Conservation (phyloP, 129 eudicot species). For the Pittosporum tobira region DNA sequence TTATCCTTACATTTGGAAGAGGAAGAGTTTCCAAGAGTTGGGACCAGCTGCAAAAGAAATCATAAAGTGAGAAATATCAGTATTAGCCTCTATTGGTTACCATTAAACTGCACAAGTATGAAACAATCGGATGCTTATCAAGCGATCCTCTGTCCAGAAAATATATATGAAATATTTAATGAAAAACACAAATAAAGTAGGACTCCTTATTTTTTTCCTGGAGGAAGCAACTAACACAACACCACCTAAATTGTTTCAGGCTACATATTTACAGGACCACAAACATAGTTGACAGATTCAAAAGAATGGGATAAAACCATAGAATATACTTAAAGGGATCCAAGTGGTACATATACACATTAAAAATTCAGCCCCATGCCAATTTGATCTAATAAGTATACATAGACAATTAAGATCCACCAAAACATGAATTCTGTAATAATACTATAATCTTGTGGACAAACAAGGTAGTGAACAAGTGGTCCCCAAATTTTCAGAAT, state of each 20-base stretch:
- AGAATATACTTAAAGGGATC: too few relatives aligned
- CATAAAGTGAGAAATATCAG: background rate
- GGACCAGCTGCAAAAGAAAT: conserved; percentile 30
- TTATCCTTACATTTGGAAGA: conserved; percentile 80
- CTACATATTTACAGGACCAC: background rate
- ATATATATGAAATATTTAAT: too few relatives aligned
- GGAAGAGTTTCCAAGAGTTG: conserved; percentile 88
- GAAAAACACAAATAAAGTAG: background rate
- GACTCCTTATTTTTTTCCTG: background rate
- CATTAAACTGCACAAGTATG: background rate
- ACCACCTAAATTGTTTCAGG: background rate
- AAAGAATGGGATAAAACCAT: too few relatives aligned
- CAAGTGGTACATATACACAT: too few relatives aligned
- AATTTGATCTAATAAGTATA: background rate
- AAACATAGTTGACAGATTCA: background rate
- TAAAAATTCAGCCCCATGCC: too few relatives aligned
- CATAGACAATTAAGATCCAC: background rate
- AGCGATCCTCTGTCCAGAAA: background rate
- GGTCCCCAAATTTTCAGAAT: conserved; percentile 16
- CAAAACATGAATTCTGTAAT: background rate
- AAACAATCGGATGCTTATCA: background rate
- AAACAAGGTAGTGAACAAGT: conserved; percentile 15
- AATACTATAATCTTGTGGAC: background rate
- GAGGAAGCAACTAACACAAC: background rate
- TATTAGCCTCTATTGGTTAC: background rate